Conservation (phyloP, 306 rosid species). For the Fragaria iinumae region DNA sequence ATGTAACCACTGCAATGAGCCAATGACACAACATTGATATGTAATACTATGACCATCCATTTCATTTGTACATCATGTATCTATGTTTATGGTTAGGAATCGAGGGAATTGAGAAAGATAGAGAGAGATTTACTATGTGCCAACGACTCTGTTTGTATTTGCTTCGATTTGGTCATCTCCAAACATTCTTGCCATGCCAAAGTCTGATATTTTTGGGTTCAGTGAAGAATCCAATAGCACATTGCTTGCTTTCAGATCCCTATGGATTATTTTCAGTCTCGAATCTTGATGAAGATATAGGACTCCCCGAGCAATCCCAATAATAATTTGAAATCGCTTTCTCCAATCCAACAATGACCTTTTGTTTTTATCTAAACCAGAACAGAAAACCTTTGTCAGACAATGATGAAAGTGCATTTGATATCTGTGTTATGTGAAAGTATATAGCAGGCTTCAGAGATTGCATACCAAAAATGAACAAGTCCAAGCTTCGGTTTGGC, state of each 20-base stretch:
- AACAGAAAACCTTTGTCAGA: conserved; percentile 4
- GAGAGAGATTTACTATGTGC: conserved; percentile 56
- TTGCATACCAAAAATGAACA: conserved; percentile 48
- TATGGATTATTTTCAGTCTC: conserved; percentile 56
- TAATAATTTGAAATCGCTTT: conserved; percentile 46
- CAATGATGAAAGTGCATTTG: background rate
- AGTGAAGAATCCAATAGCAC: conserved; percentile 49
- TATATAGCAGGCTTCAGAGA: background rate
- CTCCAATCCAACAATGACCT: conserved; percentile 47
- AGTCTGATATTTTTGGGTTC: conserved; percentile 71
- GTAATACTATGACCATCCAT: background rate
- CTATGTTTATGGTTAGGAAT: conserved; percentile 4
- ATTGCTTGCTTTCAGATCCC: conserved; percentile 69
- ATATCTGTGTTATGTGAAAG: background rate
- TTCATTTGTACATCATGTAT: background rate
- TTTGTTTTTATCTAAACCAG: conserved; percentile 32
- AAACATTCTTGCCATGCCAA: conserved; percentile 78
- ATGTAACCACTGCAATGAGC: conserved; percentile 31
- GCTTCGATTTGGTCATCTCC: conserved; percentile 61
- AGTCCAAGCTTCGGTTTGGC: conserved; percentile 64
- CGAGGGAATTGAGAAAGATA: background rate
- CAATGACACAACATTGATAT: background rate
- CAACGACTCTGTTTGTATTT: conserved; percentile 55
- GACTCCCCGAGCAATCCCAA: conserved; percentile 57
- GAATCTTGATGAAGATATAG: conserved; percentile 77